Evolutionary conservation across 2,329 filamentous ascomycete species (phyloP), one percentile per base, ranked within the genome.

Genomic region (Ceratocystis destructans): DNA sequence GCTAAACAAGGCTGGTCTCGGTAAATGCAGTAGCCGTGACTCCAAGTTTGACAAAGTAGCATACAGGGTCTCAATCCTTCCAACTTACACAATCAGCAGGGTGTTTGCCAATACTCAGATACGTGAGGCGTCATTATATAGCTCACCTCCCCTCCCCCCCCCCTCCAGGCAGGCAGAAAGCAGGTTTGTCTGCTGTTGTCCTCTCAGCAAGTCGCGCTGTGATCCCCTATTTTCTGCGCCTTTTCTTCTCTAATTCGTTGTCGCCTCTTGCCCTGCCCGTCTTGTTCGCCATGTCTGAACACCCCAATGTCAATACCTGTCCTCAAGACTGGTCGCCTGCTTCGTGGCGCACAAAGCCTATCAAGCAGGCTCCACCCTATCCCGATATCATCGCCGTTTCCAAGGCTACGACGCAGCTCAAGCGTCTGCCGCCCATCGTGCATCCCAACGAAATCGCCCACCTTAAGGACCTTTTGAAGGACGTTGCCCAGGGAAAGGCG

Each of bases 401-500:
- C 64, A 80, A 80, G 61, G 83, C 87, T 15, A 77, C 85, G 59
- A 74, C 77, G 1, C 87, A 90, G 75, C 85, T 94, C 46, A 76
- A 81, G 61, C 80, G 80, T 33, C 79, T 94, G 7, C 89, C 90
- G 5, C 89, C 89, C 28, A 83, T 94, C 62, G 90, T 94, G 37
- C 89, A 89, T 66, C 87, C 89, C 3, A 81, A 81, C 62, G 90
- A 94, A 76, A 96, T 99, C 72, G 80, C 84, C 71, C 87, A 84
- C 69, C 82, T 99, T 64, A 91, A 91, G 73, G 80, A 84, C 64
- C 87, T 84, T 71, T 82, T 99, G 25, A 84, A 85, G 68, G 90
- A 96, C 77, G 94, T 96, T 5, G 94, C 94, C 4, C 79, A 88
- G 45, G 94, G 94, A 44, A 91, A 93, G 70, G 90, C 93, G 12